phyloP scores from a whole-genome alignment of 1,139 yeast genomes.

The Yamadazyma friedrichii region DNA sequence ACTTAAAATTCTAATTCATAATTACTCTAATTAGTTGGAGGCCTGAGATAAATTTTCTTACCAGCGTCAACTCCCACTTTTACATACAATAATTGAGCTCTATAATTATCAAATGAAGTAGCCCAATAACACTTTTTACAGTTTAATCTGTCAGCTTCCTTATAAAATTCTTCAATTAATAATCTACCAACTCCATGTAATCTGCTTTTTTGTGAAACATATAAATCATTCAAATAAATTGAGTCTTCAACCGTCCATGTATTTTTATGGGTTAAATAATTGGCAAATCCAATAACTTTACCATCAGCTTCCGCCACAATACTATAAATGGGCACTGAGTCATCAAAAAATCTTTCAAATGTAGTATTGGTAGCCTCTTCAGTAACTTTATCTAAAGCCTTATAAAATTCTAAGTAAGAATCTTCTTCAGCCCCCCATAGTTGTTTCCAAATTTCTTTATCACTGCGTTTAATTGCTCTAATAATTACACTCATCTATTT shows the following conservation, averaged over 20 bases:
- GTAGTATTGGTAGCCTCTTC: slow-evolving; percentile 38
- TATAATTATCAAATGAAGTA: slow-evolving; percentile 52
- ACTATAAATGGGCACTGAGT: slow-evolving; percentile 29
- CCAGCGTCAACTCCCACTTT: slow-evolving; percentile 50
- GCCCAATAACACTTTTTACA: slow-evolving; percentile 52
- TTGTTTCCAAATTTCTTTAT: slow-evolving; percentile 39
- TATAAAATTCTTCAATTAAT: slow-evolving; percentile 48
- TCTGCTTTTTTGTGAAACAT: slow-evolving; percentile 35
- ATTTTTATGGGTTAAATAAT: slow-evolving; percentile 45
- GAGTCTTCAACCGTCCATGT: slow-evolving; percentile 48
- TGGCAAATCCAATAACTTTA: slow-evolving; percentile 35
- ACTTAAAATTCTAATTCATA: background rate
- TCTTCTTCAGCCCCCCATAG: slow-evolving; percentile 39
- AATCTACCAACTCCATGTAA: slow-evolving; percentile 49
- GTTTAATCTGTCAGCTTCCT: slow-evolving; percentile 43
- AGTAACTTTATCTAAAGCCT: slow-evolving; percentile 29
- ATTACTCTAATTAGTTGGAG: background rate
- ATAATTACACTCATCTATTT: slow-evolving; percentile 3
- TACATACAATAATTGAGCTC: slow-evolving; percentile 58
- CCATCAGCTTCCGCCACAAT: slow-evolving; percentile 14
- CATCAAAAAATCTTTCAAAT: slow-evolving; percentile 43
- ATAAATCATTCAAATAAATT: slow-evolving; percentile 49
- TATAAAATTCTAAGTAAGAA: slow-evolving; percentile 44
- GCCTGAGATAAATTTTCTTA: slow-evolving; percentile 5
- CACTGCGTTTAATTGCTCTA: slow-evolving; percentile 31